These are phyloP conservation scores for Peronospora destructor DNA, from an alignment of 352 stramenopile species.

Conservation along the genomic window DNA sequence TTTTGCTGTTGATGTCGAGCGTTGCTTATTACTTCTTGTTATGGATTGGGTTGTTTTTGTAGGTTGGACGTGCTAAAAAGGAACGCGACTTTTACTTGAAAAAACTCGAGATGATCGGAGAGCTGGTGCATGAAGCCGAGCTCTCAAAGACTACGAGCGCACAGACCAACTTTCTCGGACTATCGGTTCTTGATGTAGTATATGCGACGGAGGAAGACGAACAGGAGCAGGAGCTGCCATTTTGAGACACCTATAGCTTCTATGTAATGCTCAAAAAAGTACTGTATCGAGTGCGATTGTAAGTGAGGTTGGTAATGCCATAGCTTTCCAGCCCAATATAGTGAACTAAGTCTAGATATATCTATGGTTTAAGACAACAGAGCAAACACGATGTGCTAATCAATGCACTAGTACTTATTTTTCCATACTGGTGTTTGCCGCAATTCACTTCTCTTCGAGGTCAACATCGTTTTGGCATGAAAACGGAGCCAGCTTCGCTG, in stretches of 20 bases:
- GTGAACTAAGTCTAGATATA: too few relatives aligned
- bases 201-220: conserved; percentile 57
- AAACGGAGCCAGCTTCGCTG: too few relatives aligned
- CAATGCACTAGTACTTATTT: too few relatives aligned
- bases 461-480: too few relatives aligned
- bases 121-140: conserved; percentile 79
- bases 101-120: conserved; percentile 95
- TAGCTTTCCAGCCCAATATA: too few relatives aligned
- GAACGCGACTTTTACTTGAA: conserved; percentile 98
- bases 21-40: conserved; percentile 1
- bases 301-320: too few relatives aligned
- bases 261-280: too few relatives aligned
- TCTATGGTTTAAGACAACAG: too few relatives aligned
- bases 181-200: conserved; percentile 66
- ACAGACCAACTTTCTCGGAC: conserved; percentile 36
- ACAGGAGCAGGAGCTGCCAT: neutral
- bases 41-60: neutral
- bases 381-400: too few relatives aligned
- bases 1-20: neutral
- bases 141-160: conserved; percentile 26
- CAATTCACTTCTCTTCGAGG: too few relatives aligned
- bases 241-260: neutral
- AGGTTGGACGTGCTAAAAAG: conserved; percentile 72
- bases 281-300: too few relatives aligned
- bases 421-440: too few relatives aligned